These are phyloP conservation scores for Rosa hybrid DNA, from an alignment of 331 rosid genomes.

Conservation along the genomic window DNA sequence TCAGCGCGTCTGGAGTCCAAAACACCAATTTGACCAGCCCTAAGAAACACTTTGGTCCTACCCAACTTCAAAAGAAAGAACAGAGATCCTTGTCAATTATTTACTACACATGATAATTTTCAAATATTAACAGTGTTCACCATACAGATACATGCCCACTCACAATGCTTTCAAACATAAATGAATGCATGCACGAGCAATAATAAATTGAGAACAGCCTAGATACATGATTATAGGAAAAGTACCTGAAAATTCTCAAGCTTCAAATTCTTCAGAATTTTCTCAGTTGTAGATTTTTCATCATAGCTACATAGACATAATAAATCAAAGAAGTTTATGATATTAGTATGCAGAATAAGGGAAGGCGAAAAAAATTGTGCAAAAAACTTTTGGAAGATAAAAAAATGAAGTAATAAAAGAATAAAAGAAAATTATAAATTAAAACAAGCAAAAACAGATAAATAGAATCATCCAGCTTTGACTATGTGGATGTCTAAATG, in stretches of 20 bases:
- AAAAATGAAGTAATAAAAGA: background rate
- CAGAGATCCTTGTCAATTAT: background rate
- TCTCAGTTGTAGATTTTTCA: conserved; percentile 64
- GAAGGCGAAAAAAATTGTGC: conserved; percentile 1
- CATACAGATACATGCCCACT: background rate
- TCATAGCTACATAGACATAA: conserved; percentile 57
- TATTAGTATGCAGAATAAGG: background rate
- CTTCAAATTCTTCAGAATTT: conserved; percentile 66
- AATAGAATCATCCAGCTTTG: conserved; percentile 11
- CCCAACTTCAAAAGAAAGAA: conserved; percentile 67
- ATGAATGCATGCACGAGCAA: background rate
- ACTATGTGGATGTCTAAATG: background rate
- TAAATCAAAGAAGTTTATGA: conserved; percentile 11
- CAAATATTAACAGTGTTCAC: background rate
- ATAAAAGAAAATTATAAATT: background rate
- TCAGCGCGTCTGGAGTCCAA: conserved; percentile 82
- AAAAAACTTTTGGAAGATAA: background rate
- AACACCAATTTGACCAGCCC: conserved; percentile 97
- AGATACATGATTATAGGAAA: background rate
- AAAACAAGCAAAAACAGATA: background rate
- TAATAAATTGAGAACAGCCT: background rate
- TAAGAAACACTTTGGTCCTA: conserved; percentile 85
- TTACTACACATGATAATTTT: background rate
- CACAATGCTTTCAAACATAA: background rate
- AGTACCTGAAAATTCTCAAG: conserved; percentile 90